phyloP scores from a whole-genome alignment of 2,329 filamentous ascomycete genomes.

The Hymenoscyphus linearis region DNA sequence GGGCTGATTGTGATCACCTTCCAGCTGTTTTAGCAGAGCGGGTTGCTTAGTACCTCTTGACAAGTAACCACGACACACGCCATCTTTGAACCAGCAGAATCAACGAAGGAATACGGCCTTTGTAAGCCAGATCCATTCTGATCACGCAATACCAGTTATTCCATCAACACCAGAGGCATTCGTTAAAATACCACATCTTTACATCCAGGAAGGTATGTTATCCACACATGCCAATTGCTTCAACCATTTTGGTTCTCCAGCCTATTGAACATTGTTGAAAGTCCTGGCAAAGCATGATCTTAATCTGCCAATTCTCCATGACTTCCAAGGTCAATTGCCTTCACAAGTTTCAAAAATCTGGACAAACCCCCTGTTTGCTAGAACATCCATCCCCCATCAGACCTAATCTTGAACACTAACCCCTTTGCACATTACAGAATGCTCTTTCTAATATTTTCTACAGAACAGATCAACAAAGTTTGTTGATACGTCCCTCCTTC shows the following conservation, averaged over 20 bases:
- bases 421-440: background rate
- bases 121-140: background rate
- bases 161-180: background rate
- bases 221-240: background rate
- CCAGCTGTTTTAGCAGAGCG: slow-evolving; percentile 1
- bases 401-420: background rate
- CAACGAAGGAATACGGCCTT: background rate
- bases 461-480: background rate
- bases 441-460: background rate
- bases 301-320: background rate
- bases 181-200: background rate
- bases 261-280: background rate
- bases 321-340: background rate
- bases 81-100: slow-evolving; percentile 1
- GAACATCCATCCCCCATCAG: background rate
- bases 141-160: background rate
- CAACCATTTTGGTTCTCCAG: background rate
- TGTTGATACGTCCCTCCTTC: background rate
- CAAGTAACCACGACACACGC: background rate
- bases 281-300: background rate
- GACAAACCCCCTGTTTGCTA: background rate
- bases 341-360: background rate
- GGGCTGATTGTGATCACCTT: background rate
- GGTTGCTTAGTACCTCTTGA: background rate
- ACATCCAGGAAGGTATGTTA: background rate